phyloP scores from a whole-genome alignment of 108 stramenopile species.

The Cyclotella sp. region DNA sequence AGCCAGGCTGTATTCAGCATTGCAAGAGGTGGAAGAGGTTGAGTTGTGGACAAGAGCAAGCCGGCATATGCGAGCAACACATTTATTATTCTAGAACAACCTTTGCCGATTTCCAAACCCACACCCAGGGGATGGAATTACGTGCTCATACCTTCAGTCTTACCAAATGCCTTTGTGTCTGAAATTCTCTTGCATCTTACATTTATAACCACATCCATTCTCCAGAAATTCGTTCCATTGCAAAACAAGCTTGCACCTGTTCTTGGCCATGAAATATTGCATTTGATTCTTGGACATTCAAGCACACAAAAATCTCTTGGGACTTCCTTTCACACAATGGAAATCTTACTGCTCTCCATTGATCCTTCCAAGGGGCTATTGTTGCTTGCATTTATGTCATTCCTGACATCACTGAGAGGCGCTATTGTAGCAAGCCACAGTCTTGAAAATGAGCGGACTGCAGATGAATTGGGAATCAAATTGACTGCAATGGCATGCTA shows the following conservation, averaged over 20 bases:
- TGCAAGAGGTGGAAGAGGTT: constrained; percentile 41
- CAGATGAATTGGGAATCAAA: constrained; percentile 79
- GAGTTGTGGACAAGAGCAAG: constrained; percentile 42
- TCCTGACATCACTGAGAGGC: constrained; percentile 59
- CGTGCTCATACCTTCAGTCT: constrained; percentile 57
- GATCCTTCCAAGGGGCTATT: constrained; percentile 87
- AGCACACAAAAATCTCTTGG: constrained; percentile 62
- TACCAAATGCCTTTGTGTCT: constrained; percentile 87
- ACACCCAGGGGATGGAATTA: constrained; percentile 49
- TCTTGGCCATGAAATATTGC: constrained; percentile 82
- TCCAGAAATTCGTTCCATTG: constrained; percentile 66
- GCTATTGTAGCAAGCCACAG: constrained; percentile 70
- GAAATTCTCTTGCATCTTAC: constrained; percentile 86
- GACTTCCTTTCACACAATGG: constrained; percentile 70
- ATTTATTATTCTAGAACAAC: background rate
- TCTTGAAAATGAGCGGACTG: constrained; percentile 71
- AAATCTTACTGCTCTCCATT: constrained; percentile 73
- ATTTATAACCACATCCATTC: constrained; percentile 81
- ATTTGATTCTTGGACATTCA: constrained; percentile 80
- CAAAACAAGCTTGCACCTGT: constrained; percentile 86
- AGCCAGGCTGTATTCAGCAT: constrained; percentile 27
- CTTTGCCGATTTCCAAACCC: background rate
- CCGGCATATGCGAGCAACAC: constrained; percentile 40
- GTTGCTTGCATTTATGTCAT: constrained; percentile 60
- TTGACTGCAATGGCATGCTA: constrained; percentile 85